phyloP scores from a whole-genome alignment of 2,329 filamentous ascomycete genomes.

The Biscogniauxia marginata region DNA sequence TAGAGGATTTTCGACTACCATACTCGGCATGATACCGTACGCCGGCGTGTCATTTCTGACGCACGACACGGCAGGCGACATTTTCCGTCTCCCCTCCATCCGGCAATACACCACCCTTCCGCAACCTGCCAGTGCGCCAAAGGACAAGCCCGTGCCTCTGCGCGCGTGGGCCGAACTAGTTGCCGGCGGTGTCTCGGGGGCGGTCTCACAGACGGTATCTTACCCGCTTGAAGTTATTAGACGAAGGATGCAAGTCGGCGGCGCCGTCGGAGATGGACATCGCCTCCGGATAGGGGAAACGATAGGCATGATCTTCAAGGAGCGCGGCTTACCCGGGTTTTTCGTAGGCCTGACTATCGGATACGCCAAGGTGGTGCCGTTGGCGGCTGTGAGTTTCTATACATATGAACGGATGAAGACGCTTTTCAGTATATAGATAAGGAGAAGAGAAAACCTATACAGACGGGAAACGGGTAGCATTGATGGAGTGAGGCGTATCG shows the following conservation, averaged over 20 bases:
- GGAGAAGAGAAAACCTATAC: conserved; percentile 1
- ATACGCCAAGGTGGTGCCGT: conserved; percentile 89
- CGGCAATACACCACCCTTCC: conserved; percentile 75
- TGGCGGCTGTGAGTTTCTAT: conserved; percentile 72
- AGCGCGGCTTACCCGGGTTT: conserved; percentile 78
- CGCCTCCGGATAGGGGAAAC: conserved; percentile 78
- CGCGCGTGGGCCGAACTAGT: conserved; percentile 83
- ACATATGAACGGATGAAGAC: conserved; percentile 65
- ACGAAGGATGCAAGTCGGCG: conserved; percentile 92
- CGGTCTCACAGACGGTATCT: conserved; percentile 86
- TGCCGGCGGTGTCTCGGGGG: conserved; percentile 80
- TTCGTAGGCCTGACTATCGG: conserved; percentile 93
- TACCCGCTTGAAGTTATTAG: conserved; percentile 94
- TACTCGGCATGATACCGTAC: conserved; percentile 95
- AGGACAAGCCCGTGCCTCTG: conserved; percentile 67
- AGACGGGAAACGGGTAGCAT: conserved; percentile 5
- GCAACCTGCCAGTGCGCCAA: conserved; percentile 50
- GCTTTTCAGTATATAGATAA: conserved; percentile 60
- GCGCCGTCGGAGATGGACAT: conserved; percentile 87
- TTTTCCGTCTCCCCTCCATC: conserved; percentile 68
- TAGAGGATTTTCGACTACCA: conserved; percentile 84
- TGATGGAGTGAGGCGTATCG: conserved; percentile 21
- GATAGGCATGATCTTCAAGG: conserved; percentile 67
- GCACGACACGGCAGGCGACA: conserved; percentile 85
- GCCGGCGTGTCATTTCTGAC: conserved; percentile 94